phyloP scores from a whole-genome alignment of 768 basidiomycete species.

The Podaxis mareebaensis region DNA sequence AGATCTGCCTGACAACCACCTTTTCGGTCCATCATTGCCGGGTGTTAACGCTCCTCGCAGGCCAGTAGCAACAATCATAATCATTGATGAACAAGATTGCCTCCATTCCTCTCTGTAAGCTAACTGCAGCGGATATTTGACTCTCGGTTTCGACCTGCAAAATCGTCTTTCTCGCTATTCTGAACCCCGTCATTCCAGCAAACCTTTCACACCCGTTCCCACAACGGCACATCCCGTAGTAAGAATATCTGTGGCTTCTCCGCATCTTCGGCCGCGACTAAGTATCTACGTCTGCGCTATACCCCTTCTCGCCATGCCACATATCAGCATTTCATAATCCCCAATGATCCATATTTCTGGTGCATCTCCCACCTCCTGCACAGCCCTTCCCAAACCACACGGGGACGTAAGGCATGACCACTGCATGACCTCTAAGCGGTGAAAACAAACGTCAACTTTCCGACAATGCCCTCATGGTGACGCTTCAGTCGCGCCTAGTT shows the following conservation, averaged over 20 bases:
- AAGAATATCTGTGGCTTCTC: background rate
- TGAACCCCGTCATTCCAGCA: no score
- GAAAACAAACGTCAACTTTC: background rate
- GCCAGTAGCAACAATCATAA: background rate
- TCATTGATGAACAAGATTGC: background rate
- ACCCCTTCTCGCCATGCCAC: background rate
- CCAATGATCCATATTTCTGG: background rate
- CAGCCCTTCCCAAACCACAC: background rate
- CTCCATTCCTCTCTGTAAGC: no score
- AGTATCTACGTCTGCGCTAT: background rate
- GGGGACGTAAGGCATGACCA: background rate
- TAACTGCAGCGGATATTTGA: no score
- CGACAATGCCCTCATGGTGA: background rate
- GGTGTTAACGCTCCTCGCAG: background rate
- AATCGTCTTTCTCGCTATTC: no score
- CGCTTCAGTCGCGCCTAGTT: background rate
- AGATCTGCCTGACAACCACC: background rate
- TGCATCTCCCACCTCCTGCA: background rate
- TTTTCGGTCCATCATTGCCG: background rate
- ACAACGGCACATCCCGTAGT: background rate
- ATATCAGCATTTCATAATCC: background rate
- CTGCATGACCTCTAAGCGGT: background rate
- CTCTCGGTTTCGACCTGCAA: no score
- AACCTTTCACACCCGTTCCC: background rate
- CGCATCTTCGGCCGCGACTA: background rate